Evolutionary conservation across 2,329 filamentous ascomycete species (phyloP), one percentile per base, ranked within the genome.

Genomic region (Davidsoniella virescens): DNA sequence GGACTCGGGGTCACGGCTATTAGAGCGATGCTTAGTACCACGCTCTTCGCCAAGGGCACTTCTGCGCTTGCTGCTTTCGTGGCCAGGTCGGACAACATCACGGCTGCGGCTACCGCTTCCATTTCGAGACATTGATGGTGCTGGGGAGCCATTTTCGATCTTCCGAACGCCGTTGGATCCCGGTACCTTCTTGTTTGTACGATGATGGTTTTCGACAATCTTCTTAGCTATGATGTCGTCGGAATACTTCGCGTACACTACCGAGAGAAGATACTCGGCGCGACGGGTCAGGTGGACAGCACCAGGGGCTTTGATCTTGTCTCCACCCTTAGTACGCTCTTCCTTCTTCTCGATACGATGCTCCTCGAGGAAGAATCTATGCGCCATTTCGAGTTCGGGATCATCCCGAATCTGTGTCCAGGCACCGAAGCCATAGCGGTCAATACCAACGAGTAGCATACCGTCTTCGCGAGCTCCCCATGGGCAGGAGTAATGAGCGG

Each of bases 311-410:
- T 94, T 93, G 36, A 85, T 84, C 54, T 82, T 80, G 51, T 82
- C 83, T 16, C 86, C 82, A 14, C 70, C 77, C 59, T 87, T 86
- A 59, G 72, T 84, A 36, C 92, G 82, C 64, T 95, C 87, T 59
- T 92, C 88, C 63, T 96, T 96, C 67, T 93, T 92, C 63, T 94
- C 92, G 16, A 96, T 90, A n/a, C 90, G 84, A 63, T 96, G 88
- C 64, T 98, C 93, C 62, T 98, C 92, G 1, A 98, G 69, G 67
- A 94, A 98, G 62, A 96, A 85, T 61, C 95, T 96, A 59, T 94
- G 87, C 1, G 71, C 69, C 68, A 98, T 80, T 7, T 80, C 84
- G 18, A 98, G 76, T 29, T 95, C 87, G 1, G 77, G 68, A 60
- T 98, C 92, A 58, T 98, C 92, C 5, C 92, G 82, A 59, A 98